Evolutionary conservation across 768 basidiomycete species (phyloP).

Genomic region (Termitomyces sp.): DNA sequence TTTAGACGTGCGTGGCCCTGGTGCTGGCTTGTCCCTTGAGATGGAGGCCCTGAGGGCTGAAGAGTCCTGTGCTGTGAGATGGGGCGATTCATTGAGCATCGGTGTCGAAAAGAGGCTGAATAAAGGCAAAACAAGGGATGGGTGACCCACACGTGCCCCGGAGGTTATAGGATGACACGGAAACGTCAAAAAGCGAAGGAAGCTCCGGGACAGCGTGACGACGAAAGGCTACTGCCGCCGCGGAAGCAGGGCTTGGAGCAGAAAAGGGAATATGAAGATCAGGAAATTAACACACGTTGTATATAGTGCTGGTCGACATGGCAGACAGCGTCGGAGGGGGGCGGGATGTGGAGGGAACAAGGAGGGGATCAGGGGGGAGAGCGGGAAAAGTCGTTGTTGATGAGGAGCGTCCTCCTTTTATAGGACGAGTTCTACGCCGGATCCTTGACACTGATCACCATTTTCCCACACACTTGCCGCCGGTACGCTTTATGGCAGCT

Average conservation of each 20-base stretch:
- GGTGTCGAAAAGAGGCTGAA: slow-evolving; percentile 8
- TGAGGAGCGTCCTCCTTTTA: slow-evolving; percentile 16
- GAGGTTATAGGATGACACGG: slow-evolving; percentile 15
- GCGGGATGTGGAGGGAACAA: not conserved
- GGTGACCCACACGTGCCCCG: slow-evolving; percentile 16
- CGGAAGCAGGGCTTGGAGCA: slow-evolving; percentile 2
- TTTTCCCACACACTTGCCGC: slow-evolving; percentile 20
- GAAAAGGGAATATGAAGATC: slow-evolving; percentile 6
- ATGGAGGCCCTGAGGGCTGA: slow-evolving; percentile 44
- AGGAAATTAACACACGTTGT: slow-evolving; percentile 27
- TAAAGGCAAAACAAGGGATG: slow-evolving; percentile 10
- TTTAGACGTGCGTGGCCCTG: slow-evolving; percentile 45
- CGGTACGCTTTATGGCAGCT: slow-evolving; percentile 16
- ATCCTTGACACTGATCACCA: slow-evolving; percentile 15
- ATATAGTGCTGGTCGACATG: slow-evolving; percentile 26
- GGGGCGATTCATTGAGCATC: slow-evolving; percentile 15
- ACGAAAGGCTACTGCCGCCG: slow-evolving; percentile 7
- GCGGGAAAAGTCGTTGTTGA: slow-evolving; percentile 1
- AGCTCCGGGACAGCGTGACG: slow-evolving; percentile 10
- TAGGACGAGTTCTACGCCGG: slow-evolving; percentile 14
- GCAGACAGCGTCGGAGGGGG: not conserved
- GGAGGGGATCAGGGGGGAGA: not conserved
- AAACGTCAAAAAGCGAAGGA: slow-evolving; percentile 14
- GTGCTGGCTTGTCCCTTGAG: slow-evolving; percentile 35
- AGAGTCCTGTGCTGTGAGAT: slow-evolving; percentile 45